Evolutionary conservation across 2,329 filamentous ascomycete genomes (phyloP).

Genomic region (Verruconis gallopava): DNA sequence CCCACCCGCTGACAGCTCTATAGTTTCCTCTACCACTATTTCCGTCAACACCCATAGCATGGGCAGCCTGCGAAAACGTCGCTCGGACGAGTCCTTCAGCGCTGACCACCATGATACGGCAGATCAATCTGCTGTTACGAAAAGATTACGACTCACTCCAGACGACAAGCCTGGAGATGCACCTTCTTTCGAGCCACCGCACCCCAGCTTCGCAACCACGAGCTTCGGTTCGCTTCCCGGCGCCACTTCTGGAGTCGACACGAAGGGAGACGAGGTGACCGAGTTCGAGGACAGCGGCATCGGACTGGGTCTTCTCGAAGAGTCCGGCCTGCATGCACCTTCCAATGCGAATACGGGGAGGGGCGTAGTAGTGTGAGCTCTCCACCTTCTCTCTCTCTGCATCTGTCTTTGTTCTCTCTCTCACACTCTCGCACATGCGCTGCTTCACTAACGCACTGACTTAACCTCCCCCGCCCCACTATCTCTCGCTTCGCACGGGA

Average conservation of each 20-base stretch:
- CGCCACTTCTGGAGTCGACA: background rate
- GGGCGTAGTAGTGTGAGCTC: too few relatives aligned
- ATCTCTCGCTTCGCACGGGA: too few relatives aligned
- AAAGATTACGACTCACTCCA: constrained; percentile 1
- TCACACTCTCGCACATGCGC: too few relatives aligned
- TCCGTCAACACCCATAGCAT: background rate
- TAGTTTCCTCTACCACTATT: background rate
- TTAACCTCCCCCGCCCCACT: too few relatives aligned
- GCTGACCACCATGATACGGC: constrained; percentile 1
- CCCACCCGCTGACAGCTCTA: too few relatives aligned
- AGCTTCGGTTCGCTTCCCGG: constrained; percentile 5
- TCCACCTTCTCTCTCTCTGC: too few relatives aligned
- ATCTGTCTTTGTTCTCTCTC: too few relatives aligned
- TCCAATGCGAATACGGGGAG: too few relatives aligned
- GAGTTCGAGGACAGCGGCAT: constrained; percentile 9
- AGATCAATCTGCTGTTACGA: background rate
- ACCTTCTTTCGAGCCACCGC: constrained; percentile 1
- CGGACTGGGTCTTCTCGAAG: constrained; percentile 6
- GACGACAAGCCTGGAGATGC: background rate
- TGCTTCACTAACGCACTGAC: too few relatives aligned
- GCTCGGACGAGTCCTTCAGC: background rate
- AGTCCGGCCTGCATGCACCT: too few relatives aligned
- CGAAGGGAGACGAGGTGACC: too few relatives aligned
- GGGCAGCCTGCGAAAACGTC: constrained; percentile 1
- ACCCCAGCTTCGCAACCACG: constrained; percentile 6